Conservation (phyloP, 2,329 filamentous ascomycete species). For the Alternaria sp. region DNA sequence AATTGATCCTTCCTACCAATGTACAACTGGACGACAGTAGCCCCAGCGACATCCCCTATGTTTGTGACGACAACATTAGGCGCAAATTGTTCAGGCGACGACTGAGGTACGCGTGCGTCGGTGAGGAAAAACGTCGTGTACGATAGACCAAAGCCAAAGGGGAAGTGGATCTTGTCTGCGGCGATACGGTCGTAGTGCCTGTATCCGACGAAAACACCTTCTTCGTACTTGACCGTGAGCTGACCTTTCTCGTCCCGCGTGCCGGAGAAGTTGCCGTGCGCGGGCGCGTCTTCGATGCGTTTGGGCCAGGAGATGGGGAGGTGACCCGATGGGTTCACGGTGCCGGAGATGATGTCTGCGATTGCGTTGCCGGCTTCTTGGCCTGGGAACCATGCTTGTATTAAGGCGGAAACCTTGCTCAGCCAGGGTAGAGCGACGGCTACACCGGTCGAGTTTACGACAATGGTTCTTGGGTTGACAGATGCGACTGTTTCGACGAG, state of each 20-base stretch:
- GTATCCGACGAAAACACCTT: constrained; percentile 65
- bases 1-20: constrained; percentile 59
- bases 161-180: constrained; percentile 59
- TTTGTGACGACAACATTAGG: constrained; percentile 59
- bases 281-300: constrained; percentile 47
- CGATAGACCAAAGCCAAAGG: constrained; percentile 52
- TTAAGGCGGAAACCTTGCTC: constrained; percentile 52
- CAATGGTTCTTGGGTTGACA: constrained; percentile 73
- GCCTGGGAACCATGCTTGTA: constrained; percentile 55
- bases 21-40: constrained; percentile 66
- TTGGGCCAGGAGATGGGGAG: constrained; percentile 53
- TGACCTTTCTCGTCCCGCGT: constrained; percentile 59
- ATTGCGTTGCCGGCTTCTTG: constrained; percentile 55
- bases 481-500: constrained; percentile 71
- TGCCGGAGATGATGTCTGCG: constrained; percentile 54
- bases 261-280: constrained; percentile 52
- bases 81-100: constrained; percentile 56
- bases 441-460: constrained; percentile 81
- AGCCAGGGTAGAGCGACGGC: constrained; percentile 76
- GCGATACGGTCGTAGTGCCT: constrained; percentile 67
- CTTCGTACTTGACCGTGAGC: constrained; percentile 67
- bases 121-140: constrained; percentile 55
- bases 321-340: constrained; percentile 51
- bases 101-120: constrained; percentile 67
- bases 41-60: constrained; percentile 59